A percentile compares a stretch with the other conserved stretches of the same genome.
These are phyloP conservation scores for Fraxinus baroniana DNA, from an alignment of 305 asterid genomes.

Conservation along the genomic window DNA sequence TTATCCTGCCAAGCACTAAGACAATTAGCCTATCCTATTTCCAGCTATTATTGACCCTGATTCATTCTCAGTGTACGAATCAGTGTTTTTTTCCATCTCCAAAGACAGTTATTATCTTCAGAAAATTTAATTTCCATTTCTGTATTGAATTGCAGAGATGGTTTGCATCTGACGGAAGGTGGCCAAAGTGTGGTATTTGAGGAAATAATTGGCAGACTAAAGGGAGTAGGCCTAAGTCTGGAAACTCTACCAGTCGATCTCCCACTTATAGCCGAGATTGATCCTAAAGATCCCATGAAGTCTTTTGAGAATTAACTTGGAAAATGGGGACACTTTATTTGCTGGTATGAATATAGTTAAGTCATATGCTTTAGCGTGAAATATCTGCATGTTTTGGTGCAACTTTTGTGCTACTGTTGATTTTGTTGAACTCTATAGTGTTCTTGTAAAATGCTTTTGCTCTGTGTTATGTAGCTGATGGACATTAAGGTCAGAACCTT, in stretches of 20 bases:
- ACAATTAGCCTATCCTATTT: neutral
- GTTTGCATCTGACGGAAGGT: slow-evolving; percentile 59
- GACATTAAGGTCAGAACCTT: too few species aligned
- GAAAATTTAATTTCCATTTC: neutral
- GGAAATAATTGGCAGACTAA: slow-evolving; percentile 47
- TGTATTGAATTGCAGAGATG: slow-evolving; percentile 53
- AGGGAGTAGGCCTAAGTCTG: slow-evolving; percentile 37
- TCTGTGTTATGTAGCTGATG: too few species aligned
- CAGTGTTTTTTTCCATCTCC: neutral
- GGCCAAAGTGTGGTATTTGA: slow-evolving; percentile 69
- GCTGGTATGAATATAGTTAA: neutral
- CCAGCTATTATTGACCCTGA: neutral
- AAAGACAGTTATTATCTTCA: neutral
- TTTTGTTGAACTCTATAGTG: neutral
- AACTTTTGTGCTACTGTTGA: too few species aligned
- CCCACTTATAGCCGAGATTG: slow-evolving; percentile 43
- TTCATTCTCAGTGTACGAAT: neutral
- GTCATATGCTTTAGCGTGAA: too few species aligned
- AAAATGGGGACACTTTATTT: neutral
- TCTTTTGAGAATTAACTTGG: slow-evolving; percentile 34
- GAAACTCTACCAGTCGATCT: slow-evolving; percentile 56
- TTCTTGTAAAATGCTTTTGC: neutral
- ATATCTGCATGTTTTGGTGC: too few species aligned
- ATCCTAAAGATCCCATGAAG: slow-evolving; percentile 64
- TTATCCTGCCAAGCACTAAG: neutral